phyloP scores from a whole-genome alignment of 2,329 filamentous ascomycete species.

The Scopulariopsis brevicaulis region DNA sequence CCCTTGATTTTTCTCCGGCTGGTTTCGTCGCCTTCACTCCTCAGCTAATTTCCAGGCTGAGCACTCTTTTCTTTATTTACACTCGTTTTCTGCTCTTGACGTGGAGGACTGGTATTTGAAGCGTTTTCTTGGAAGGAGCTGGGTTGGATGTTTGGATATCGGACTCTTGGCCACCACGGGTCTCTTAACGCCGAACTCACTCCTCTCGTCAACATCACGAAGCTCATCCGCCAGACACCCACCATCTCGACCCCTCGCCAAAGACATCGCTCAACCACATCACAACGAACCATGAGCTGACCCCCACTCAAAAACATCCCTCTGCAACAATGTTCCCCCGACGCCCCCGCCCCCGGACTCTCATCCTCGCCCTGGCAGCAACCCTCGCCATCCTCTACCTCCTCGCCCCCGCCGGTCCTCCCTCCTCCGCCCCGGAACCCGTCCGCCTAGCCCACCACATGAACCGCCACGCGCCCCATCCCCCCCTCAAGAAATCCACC shows the following conservation, averaged over 20 bases:
- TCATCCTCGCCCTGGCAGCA: background rate
- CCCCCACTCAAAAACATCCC: background rate
- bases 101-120: too few relatives aligned
- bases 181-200: background rate
- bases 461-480: background rate
- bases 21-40: background rate
- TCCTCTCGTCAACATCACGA: background rate
- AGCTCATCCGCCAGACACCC: background rate
- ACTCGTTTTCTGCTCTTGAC: too few relatives aligned
- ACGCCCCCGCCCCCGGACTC: background rate
- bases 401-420: background rate
- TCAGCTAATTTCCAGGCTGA: background rate
- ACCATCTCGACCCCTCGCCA: background rate
- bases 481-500: constrained; percentile 13
- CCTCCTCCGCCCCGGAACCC: background rate
- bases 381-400: background rate
- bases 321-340: background rate
- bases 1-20: background rate
- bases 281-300: background rate
- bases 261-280: background rate
- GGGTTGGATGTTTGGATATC: too few relatives aligned
- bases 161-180: too few relatives aligned
- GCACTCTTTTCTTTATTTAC: background rate
- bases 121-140: too few relatives aligned
- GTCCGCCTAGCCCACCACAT: constrained; percentile 1